phyloP scores from a whole-genome alignment of 257 asterid species.

The Solanum bulbocastanum region DNA sequence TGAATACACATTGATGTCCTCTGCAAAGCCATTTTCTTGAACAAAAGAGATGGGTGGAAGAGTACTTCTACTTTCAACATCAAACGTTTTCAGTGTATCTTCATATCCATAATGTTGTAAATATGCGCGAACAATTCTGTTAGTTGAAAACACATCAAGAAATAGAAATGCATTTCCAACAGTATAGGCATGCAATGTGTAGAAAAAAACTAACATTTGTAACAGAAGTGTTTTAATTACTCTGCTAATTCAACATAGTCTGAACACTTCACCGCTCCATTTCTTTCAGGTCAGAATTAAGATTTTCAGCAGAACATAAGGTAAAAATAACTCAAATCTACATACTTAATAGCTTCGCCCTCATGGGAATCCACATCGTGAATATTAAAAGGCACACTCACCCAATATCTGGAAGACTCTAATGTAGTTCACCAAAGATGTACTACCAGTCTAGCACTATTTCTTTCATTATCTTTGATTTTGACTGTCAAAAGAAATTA shows the following conservation, averaged over 20 bases:
- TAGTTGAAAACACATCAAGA: constrained; percentile 8
- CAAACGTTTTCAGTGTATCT: constrained; percentile 66
- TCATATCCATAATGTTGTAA: constrained; percentile 90
- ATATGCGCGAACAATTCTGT: constrained; percentile 81
- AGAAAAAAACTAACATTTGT: background rate
- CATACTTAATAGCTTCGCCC: background rate
- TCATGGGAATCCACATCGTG: background rate
- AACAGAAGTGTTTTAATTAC: background rate
- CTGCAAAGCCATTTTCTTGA: constrained; percentile 46
- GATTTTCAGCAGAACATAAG: background rate
- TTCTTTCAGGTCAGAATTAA: background rate
- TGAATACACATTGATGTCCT: constrained; percentile 42
- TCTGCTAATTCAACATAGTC: background rate
- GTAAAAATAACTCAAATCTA: background rate
- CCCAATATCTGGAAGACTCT: background rate
- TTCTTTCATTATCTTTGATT: background rate
- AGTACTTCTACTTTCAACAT: constrained; percentile 53
- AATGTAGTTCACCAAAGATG: background rate
- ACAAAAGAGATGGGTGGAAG: constrained; percentile 56
- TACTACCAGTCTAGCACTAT: background rate
- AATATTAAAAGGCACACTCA: background rate
- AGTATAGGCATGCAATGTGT: background rate
- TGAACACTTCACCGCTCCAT: background rate
- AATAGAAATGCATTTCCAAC: background rate
- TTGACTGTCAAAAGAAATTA: background rate